Evolutionary conservation across 768 basidiomycete genomes (phyloP).

Genomic region (Rhodotorula sphaerocarpa): DNA sequence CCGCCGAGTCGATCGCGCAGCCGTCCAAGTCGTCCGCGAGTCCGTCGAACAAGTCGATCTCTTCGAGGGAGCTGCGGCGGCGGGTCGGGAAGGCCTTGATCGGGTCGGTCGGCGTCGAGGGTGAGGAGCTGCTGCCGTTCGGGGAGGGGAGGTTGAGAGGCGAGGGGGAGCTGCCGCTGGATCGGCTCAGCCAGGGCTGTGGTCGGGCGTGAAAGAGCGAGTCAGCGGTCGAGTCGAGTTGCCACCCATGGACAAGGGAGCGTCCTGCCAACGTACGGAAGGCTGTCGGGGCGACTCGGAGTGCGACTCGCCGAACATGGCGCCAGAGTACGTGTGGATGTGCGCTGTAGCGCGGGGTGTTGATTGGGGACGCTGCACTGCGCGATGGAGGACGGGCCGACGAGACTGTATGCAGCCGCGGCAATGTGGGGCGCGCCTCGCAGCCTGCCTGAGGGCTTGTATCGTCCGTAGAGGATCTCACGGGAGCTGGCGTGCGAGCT

Average conservation of each 20-base stretch:
- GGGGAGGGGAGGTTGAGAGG: not conserved
- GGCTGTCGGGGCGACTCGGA: constrained; percentile 15
- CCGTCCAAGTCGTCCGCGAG: constrained; percentile 7
- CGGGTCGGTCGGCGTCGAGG: not conserved
- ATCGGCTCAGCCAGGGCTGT: constrained; percentile 23
- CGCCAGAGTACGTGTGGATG: no score
- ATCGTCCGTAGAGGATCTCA: no score
- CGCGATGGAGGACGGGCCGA: no score
- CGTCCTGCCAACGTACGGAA: not conserved
- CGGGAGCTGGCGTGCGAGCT: no score
- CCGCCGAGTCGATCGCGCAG: no score
- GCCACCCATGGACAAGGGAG: not conserved
- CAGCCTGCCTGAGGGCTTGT: no score
- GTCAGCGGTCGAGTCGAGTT: no score
- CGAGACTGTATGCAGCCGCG: not conserved
- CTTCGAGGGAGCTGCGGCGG: constrained; percentile 1
- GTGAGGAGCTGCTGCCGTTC: not conserved
- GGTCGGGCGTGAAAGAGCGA: not conserved
- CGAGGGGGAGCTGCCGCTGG: constrained; percentile 4
- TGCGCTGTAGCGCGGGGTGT: no score
- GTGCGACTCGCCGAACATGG: constrained; percentile 22
- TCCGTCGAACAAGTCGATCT: not conserved
- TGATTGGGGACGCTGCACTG: no score
- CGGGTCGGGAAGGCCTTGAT: not conserved
- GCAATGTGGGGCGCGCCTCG: not conserved